Base-by-base conservation (phyloP, 352 stramenopile genomes). In the Pythium sukuiense region DNA sequence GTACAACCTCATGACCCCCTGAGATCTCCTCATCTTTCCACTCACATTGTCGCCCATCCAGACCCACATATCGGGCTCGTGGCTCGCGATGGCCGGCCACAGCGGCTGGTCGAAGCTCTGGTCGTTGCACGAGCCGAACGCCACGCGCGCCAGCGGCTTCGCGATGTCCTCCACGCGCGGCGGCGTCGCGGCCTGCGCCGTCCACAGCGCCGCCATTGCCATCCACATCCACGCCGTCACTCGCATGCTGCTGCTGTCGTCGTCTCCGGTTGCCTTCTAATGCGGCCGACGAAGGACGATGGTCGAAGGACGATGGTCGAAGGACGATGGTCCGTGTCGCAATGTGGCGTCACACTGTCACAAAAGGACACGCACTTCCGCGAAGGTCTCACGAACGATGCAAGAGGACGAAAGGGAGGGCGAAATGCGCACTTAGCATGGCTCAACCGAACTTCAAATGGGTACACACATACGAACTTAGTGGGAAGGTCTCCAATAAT, bases 21-120 rank as follows among this genome's bases (percentile, higher is more conserved):
- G n/a, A n/a, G n/a, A n/a, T n/a, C n/a, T n/a, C n/a, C n/a, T n/a
- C n/a, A n/a, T n/a, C n/a, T n/a, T n/a, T 49, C 41, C 11, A 69
- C 66, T 61, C 58, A 95, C 86, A 53, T 93, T 95, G 74, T 96
- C 87, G 67, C 87, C 87, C 81, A 96, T 91, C 87, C 87, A 96
- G 65, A 96, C 32, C 84, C 84, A 96, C 13, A 94, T 71, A 30
- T 96, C 80, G 1, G 85, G 83, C 12, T 88, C 54, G 46, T 90
- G 74, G 3, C 66, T 67, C 11, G 71, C 69, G 54, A 96, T 94
- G 27, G 71, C 74, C 9, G 63, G 33, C 87, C 87, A 96, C 63
- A 96, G 73, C 30, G 86, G 85, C 70, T 96, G 85, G 35, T 76
- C 72, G 55, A 93, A 88, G 73, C 83, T 88, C 73, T 96, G 87